Base-by-base conservation (phyloP, 257 asterid species). In the Forsythia viridissima region DNA sequence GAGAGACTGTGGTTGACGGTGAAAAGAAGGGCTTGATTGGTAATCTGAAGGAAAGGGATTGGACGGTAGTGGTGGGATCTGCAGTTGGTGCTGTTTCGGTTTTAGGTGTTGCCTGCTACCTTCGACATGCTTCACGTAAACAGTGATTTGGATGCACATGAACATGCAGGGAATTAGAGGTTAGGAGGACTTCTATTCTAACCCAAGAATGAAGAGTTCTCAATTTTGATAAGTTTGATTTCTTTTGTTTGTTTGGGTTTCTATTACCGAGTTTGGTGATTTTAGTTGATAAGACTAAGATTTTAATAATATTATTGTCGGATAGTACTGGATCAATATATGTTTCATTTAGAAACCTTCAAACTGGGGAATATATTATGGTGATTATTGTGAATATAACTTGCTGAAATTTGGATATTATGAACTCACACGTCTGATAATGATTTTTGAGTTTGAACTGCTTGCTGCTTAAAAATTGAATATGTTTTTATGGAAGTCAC, bases 151-250 rank as follows among this genome's bases (percentile, higher is more conserved):
- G 73, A 48, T 30, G 75, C 74, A 44, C 16, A 77, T 9, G 72
- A 7, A 61, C 48, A 68, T 75, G 80, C 83, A 78, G 57, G 81
- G 81, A 75, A 70, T 76, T 80, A 77, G 83, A 81, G 81, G 82
- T 80, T 81, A 73, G 85, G 82, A 65, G 79, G 71, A 40, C 66
- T 73, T 63, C 70, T 82, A 68, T 80, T 83, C 84, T 87, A 77
- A 80, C 83, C 80, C 39, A 42, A 76, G 51, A 77, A 66, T 68
- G 80, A 61, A 40, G 83, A 82, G 79, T 81, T 79, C 65, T 81
- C 89, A 84, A 76, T 85, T 92, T 92, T 92, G 96, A 80, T 85
- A 84, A 84, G 11, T 74, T 51, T 38, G 37, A 73, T 76, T 81
- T 80, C 72, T 72, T 83, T 72, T 77, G 59, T 20, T 73, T 74